Evolutionary conservation across 306 rosid species (phyloP), one percentile per base, ranked within the genome.

Genomic region (Adenanthera pavonina): DNA sequence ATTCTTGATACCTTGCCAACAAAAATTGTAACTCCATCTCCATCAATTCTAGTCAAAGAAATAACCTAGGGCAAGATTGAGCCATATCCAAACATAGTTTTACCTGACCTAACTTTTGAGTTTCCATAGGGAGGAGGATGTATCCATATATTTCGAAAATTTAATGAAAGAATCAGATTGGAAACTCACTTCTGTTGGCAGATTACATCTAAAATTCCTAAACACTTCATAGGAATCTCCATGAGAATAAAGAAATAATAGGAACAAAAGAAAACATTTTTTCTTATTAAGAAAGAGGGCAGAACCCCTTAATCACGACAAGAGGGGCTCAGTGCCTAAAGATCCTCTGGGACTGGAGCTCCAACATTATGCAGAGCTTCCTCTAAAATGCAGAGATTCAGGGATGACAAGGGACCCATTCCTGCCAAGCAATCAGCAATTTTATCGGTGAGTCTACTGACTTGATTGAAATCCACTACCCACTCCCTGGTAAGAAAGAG

Each of bases 1-100:
- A 41, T 68, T 13, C 43, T 19, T 43, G 34, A 68, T 41, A 41
- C 25, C 15, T 68, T 43, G 35, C 43, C 53, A n/a, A n/a, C 51
- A 68, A 68, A 68, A 68, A 68, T 19, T n/a, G 73, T 53, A 68
- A 68, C 34, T 68, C 51, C 33, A 67, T 68, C 73, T 68, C 72
- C 49, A 40, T 68, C 53, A n/a, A 43, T 68, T 68, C 41, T 47
- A n/a, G 11, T n/a, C 20, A 8, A 19, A 43, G 11, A 67, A 7
- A 16, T 7, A 7, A 67, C 14, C 8, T 40, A 17, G 49, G 72
- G 48, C 7, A 67, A 67, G 12, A 44, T 67, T 67, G 44, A 38
- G 48, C 30, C 72, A 40, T 8, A 67, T 41, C 49, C 33, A 41
- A 40, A 40, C 20, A 9, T 40, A 40, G 46, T n/a, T 14, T 41